Base-by-base conservation (phyloP, 208 protist genomes). In the Crithidia fasciculata region DNA sequence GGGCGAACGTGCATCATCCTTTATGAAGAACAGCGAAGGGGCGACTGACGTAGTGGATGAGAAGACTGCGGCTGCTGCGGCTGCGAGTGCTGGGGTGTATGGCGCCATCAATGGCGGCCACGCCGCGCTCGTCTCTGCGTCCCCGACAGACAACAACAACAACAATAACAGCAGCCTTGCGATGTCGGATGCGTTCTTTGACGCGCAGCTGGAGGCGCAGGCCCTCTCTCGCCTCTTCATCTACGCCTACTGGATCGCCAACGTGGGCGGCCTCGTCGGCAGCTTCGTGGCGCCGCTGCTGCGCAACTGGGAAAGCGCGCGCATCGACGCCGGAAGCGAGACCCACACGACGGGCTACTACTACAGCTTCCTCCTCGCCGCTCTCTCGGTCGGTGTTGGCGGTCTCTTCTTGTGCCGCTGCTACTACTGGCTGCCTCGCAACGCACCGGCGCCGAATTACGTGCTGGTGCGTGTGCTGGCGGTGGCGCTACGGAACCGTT, bases 271-370 rank as follows among this genome's bases (percentile, higher is more conserved):
- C 19, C 77, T 92, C 4, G 40, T 88, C 19, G 87, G 87, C 64
- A 90, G 81, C 76, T 80, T 85, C 63, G 76, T 81, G 0, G 82
- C 83, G 3, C 87, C 87, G 19, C 78, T 92, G n/a, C 41, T 89
- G 60, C 82, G 87, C 41, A 74, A 71, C 60, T 43, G 83, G 15
- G 87, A 90, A 15, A 62, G 69, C 10, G 69, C 74, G 49, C 54
- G 50, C 19, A 43, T 81, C 28, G 39, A 44, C 8, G 66, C 72
- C 13, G 87, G 75, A n/a, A 78, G 74, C n/a, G 63, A 65, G 15
- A 43, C 47, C 45, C 76, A 82, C 69, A 84, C 80, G 16, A 84
- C 83, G 2, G 87, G 87, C n/a, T 92, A 92, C 74, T 92, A 92
- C 75, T 82, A 78, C 74, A 82, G 82, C 50, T 90, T 86, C 68